Evolutionary conservation across 1,284 basidiomycete genomes (phyloP).

Genomic region (Gymnopus androsaceus): DNA sequence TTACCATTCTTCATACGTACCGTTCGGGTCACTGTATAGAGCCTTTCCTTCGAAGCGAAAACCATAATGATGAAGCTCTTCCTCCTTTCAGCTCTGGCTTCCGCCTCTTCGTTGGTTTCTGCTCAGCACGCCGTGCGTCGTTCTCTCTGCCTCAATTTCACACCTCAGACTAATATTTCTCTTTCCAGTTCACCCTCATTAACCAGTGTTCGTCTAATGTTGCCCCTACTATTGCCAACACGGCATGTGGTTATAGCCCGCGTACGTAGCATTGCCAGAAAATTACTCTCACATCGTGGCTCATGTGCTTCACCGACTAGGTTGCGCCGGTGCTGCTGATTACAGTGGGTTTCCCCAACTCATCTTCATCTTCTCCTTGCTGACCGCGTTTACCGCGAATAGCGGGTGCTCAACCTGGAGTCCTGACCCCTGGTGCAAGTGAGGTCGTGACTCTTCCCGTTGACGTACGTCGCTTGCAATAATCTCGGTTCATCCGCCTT

Average conservation of each 20-base stretch:
- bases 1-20: too few species aligned
- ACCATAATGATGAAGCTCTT: neutral
- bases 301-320: slow-evolving; percentile 26
- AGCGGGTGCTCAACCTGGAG: slow-evolving; percentile 35
- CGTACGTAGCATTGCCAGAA: slow-evolving; percentile 21
- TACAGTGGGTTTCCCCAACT: slow-evolving; percentile 20
- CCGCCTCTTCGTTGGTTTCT: slow-evolving; percentile 3
- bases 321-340: slow-evolving; percentile 28
- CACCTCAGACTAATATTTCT: neutral
- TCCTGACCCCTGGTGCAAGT: slow-evolving; percentile 28
- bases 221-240: slow-evolving; percentile 37
- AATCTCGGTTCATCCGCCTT: neutral
- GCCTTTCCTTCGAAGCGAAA: too few species aligned
- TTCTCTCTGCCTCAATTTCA: neutral
- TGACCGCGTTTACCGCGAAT: neutral
- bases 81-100: slow-evolving; percentile 3
- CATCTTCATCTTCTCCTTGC: neutral
- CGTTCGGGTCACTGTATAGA: too few species aligned
- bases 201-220: slow-evolving; percentile 36
- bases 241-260: slow-evolving; percentile 42
- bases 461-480: slow-evolving; percentile 23
- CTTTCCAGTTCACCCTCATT: slow-evolving; percentile 29
- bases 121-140: slow-evolving; percentile 6
- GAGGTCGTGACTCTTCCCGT: slow-evolving; percentile 32
- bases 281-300: neutral